phyloP scores from a whole-genome alignment of 1,284 basidiomycete species.

The Naganishia albida region DNA sequence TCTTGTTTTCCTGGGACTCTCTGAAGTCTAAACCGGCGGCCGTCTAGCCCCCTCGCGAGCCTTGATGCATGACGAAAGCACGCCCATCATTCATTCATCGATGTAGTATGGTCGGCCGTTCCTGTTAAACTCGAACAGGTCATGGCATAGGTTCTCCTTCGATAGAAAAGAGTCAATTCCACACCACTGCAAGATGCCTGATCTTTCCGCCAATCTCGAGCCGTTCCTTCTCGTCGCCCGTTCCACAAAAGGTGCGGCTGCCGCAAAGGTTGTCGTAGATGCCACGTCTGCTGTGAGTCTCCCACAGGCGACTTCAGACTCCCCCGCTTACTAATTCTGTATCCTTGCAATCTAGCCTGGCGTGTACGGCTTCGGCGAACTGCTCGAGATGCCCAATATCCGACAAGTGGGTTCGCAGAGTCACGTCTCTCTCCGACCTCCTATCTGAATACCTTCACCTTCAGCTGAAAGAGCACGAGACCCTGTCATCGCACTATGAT shows the following conservation, averaged over 20 bases:
- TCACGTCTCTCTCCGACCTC: slow-evolving; percentile 20
- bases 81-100: background rate
- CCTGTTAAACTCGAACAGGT: too few relatives aligned
- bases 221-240: slow-evolving; percentile 87
- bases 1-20: background rate
- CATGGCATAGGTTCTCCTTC: too few relatives aligned
- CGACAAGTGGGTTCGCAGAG: slow-evolving; percentile 64
- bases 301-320: background rate
- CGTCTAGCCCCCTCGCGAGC: too few relatives aligned
- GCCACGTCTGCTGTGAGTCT: slow-evolving; percentile 68
- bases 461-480: slow-evolving; percentile 60
- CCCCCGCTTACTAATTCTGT: slow-evolving; percentile 31
- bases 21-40: too few relatives aligned
- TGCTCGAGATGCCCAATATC: slow-evolving; percentile 77
- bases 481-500: slow-evolving; percentile 62
- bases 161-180: too few relatives aligned
- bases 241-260: slow-evolving; percentile 83
- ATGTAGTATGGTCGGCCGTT: too few relatives aligned
- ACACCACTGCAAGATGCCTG: slow-evolving; percentile 3
- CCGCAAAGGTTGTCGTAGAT: slow-evolving; percentile 81
- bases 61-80: background rate
- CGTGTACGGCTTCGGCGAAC: slow-evolving; percentile 85
- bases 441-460: slow-evolving; percentile 1
- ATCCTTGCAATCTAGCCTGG: slow-evolving; percentile 60
- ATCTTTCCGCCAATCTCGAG: slow-evolving; percentile 64